A percentile compares a stretch with the other conserved stretches of the same genome.
Conservation (phyloP, 2,329 filamentous ascomycete species). For the Diaporthe sp. region DNA sequence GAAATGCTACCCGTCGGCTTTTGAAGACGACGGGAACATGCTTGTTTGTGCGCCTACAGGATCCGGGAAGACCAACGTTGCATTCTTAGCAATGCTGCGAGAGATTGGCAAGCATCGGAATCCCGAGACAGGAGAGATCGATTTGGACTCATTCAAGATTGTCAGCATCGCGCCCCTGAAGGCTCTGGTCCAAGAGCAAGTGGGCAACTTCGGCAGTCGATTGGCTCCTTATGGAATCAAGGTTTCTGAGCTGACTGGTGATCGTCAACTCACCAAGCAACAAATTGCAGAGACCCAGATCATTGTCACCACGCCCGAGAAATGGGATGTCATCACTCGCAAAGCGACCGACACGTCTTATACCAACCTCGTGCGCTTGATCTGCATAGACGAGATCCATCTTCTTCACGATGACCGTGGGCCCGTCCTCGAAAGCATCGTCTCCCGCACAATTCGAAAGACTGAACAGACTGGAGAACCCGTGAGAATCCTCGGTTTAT, state of each 20-base stretch:
- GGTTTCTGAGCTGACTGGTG: slow-evolving; percentile 96
- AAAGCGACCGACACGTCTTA: slow-evolving; percentile 98
- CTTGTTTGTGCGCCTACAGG: slow-evolving; percentile 97
- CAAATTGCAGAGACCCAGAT: slow-evolving; percentile 98
- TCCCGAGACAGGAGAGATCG: slow-evolving; percentile 90
- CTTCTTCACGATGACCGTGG: slow-evolving; percentile 97
- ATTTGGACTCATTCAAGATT: slow-evolving; percentile 97
- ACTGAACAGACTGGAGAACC: slow-evolving; percentile 95
- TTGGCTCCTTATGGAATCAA: slow-evolving; percentile 91
- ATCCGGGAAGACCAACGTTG: slow-evolving; percentile 98
- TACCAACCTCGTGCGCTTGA: slow-evolving; percentile 94
- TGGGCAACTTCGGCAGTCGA: slow-evolving; percentile 95
- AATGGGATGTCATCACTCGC: slow-evolving; percentile 98
- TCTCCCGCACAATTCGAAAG: slow-evolving; percentile 91
- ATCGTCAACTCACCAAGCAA: slow-evolving; percentile 97
- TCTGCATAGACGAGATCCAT: slow-evolving; percentile 99
- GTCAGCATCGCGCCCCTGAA: slow-evolving; percentile 98
- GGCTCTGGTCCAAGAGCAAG: slow-evolving; percentile 96
- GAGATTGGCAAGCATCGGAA: slow-evolving; percentile 97
- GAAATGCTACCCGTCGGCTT: slow-evolving; percentile 91
- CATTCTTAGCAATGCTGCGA: slow-evolving; percentile 95
- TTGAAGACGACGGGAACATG: slow-evolving; percentile 96
- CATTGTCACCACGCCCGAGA: slow-evolving; percentile 98
- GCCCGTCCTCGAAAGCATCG: slow-evolving; percentile 96
- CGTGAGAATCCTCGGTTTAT: slow-evolving; percentile 91